Percentiles rank a stretch among this genome's conserved stretches.
Conservation (phyloP, 768 basidiomycete genomes). For the Auricularia sp. region DNA sequence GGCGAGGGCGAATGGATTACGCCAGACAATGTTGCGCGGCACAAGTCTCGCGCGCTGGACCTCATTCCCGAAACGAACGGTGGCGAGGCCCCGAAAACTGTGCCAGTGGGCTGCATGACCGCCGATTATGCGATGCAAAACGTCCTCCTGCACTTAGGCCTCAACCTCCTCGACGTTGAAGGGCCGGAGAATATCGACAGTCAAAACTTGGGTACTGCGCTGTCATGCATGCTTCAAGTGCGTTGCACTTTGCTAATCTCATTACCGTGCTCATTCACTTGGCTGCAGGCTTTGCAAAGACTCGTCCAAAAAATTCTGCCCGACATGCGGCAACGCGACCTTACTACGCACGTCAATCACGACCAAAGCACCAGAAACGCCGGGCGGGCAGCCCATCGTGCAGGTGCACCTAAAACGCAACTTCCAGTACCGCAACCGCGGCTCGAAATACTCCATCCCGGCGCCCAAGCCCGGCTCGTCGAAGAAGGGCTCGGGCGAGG, state of each 20-base stretch:
- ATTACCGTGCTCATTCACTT: neutral
- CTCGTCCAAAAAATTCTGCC: conserved; percentile 89
- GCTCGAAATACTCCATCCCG: conserved; percentile 88
- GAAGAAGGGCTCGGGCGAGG: conserved; percentile 71
- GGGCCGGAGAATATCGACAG: conserved; percentile 85
- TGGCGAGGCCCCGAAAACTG: conserved; percentile 24
- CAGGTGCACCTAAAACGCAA: conserved; percentile 90
- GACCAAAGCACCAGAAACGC: conserved; percentile 50
- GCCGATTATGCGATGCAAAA: conserved; percentile 99
- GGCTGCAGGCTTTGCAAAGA: conserved; percentile 83
- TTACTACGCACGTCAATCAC: conserved; percentile 88
- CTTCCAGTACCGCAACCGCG: conserved; percentile 87
- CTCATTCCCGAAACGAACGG: conserved; percentile 44
- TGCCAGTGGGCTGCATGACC: conserved; percentile 87
- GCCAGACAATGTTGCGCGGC: conserved; percentile 68
- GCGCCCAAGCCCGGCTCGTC: conserved; percentile 81
- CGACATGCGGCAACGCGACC: conserved; percentile 90
- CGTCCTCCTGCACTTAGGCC: conserved; percentile 85
- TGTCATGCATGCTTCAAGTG: conserved; percentile 99
- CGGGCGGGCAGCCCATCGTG: conserved; percentile 54
- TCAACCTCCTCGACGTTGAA: conserved; percentile 80
- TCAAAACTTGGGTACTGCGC: conserved; percentile 91
- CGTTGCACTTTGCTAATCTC: conserved; percentile 22
- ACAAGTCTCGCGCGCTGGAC: conserved; percentile 82
- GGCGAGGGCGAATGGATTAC: conserved; percentile 97